These are phyloP conservation scores for Peribolospora kevripleyi DNA, from an alignment of 768 basidiomycete genomes.

Conservation along the genomic window DNA sequence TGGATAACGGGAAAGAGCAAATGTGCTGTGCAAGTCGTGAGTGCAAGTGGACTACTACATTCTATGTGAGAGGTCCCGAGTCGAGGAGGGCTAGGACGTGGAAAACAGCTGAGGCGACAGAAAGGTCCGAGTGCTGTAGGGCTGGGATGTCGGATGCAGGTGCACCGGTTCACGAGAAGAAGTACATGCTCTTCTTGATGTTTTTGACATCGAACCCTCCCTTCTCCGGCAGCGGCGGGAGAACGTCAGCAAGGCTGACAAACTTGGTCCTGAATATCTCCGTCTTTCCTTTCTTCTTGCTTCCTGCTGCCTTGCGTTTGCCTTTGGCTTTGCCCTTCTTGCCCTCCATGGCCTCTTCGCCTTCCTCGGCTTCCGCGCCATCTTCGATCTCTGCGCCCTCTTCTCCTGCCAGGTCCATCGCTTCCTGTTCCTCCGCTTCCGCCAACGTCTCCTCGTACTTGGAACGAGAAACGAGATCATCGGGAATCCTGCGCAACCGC, in stretches of 20 bases:
- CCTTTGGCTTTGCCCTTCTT: constrained; percentile 9
- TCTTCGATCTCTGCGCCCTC: not conserved
- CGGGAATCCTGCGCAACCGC: too few species aligned
- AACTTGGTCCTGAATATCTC: constrained; percentile 22
- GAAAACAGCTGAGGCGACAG: too few species aligned
- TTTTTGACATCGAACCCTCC: constrained; percentile 60
- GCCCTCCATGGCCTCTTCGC: constrained; percentile 11
- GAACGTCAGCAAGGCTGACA: constrained; percentile 42
- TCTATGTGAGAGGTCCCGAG: too few species aligned
- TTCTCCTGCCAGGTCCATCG: constrained; percentile 1
- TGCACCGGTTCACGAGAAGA: constrained; percentile 49
- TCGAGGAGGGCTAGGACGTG: too few species aligned
- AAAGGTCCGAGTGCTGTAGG: not conserved
- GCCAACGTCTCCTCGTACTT: not conserved
- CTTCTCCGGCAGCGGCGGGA: constrained; percentile 62
- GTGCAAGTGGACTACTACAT: too few species aligned
- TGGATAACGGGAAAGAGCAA: too few species aligned
- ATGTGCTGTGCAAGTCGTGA: too few species aligned
- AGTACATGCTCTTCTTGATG: constrained; percentile 65
- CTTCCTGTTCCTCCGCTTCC: constrained; percentile 11
- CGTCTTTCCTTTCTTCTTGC: not conserved
- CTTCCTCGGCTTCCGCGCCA: not conserved
- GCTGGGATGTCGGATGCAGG: not conserved
- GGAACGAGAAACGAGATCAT: not conserved
- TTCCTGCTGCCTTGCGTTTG: not conserved